These are phyloP conservation scores for Leucocoprinus gongylophorus DNA, from an alignment of 1,284 basidiomycete species.

Conservation along the genomic window DNA sequence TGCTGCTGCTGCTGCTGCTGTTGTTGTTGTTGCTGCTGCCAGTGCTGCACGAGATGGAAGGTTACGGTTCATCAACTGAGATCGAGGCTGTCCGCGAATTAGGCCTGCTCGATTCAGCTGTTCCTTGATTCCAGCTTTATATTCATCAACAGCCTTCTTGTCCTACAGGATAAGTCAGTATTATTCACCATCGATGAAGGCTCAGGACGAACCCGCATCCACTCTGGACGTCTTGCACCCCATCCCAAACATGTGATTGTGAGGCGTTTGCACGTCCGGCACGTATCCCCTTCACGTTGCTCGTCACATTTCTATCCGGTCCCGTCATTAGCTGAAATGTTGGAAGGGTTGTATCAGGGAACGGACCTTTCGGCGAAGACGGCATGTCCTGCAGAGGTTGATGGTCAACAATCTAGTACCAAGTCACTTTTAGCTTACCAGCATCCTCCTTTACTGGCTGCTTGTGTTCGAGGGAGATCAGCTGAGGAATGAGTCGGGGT, in stretches of 20 bases:
- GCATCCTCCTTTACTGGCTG: slow-evolving; percentile 64
- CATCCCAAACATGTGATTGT: slow-evolving; percentile 74
- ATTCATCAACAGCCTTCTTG: slow-evolving; percentile 71
- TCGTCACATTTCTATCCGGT: slow-evolving; percentile 72
- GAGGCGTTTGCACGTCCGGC: slow-evolving; percentile 68
- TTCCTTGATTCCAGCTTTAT: slow-evolving; percentile 78
- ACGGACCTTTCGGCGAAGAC: slow-evolving; percentile 68
- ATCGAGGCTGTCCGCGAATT: slow-evolving; percentile 71
- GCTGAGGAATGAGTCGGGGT: slow-evolving; percentile 45
- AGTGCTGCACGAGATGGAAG: slow-evolving; percentile 20
- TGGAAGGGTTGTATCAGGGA: slow-evolving; percentile 14
- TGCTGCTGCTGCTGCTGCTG: no score
- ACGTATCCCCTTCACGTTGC: slow-evolving; percentile 67
- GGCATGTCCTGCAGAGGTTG: slow-evolving; percentile 56
- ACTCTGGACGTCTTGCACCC: slow-evolving; percentile 72
- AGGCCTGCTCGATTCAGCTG: slow-evolving; percentile 68
- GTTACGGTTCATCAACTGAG: slow-evolving; percentile 35
- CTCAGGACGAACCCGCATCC: slow-evolving; percentile 64
- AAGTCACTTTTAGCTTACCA: slow-evolving; percentile 45
- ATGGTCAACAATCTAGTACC: slow-evolving; percentile 2
- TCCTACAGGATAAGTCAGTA: slow-evolving; percentile 41
- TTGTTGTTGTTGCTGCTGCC: slow-evolving; percentile 8
- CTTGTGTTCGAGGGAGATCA: slow-evolving; percentile 46
- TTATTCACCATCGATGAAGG: slow-evolving; percentile 1
- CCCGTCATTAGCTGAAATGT: slow-evolving; percentile 12